phyloP scores from a whole-genome alignment of 208 protist genomes.

The Acanthamoeba healyi region DNA sequence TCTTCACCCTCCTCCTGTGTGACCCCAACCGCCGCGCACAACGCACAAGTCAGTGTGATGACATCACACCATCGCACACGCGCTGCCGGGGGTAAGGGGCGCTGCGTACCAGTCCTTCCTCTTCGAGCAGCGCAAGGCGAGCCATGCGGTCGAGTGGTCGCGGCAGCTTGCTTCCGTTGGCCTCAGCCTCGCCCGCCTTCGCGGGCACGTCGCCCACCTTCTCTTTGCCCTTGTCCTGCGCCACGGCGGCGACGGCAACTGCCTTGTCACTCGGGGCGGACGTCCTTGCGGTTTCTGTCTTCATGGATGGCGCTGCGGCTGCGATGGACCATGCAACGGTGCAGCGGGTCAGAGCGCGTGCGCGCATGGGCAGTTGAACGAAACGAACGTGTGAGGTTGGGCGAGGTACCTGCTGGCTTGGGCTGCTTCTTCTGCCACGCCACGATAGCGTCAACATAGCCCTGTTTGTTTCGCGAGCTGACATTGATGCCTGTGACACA shows the following conservation, averaged over 20 bases:
- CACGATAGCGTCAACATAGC: neutral
- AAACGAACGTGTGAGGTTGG: neutral
- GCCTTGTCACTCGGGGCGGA: neutral
- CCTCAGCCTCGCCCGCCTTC: neutral
- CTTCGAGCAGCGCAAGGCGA: slow-evolving; percentile 14
- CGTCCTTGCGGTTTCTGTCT: neutral
- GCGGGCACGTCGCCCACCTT: neutral
- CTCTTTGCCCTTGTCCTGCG: neutral
- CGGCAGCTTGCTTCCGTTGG: neutral
- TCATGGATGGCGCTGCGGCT: neutral
- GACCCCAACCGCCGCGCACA: neutral
- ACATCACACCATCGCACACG: neutral
- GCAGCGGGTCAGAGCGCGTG: neutral
- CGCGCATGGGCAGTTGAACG: neutral
- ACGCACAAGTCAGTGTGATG: neutral
- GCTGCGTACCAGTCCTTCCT: neutral
- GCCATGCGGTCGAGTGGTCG: slow-evolving; percentile 33
- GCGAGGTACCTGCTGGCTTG: neutral
- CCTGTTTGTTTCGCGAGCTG: slow-evolving; percentile 18
- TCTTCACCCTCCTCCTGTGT: neutral
- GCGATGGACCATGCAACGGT: neutral
- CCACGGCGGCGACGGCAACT: neutral
- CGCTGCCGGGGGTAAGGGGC: neutral
- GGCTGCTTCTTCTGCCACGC: slow-evolving; percentile 4
- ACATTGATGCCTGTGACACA: neutral